A percentile compares a stretch with the other conserved stretches of the same genome.
Conservation (phyloP, 768 basidiomycete species). For the Gyrodon lividus region DNA sequence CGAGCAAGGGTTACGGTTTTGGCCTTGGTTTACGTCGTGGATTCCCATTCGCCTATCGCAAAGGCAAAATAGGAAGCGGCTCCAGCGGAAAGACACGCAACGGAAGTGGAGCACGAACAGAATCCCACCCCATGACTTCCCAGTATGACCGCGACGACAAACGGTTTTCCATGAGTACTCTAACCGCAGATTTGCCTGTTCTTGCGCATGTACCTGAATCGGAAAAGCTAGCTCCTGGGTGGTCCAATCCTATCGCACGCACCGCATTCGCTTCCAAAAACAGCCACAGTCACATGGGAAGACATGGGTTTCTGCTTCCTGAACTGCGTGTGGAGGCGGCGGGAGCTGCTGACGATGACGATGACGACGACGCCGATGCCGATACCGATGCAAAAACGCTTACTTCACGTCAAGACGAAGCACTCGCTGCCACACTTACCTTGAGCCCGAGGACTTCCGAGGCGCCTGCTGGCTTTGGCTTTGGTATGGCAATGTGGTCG, state of each 20-base stretch:
- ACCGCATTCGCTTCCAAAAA: constrained; percentile 15
- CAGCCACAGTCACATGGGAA: constrained; percentile 1
- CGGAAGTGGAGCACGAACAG: constrained; percentile 7
- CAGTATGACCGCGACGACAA: constrained; percentile 29
- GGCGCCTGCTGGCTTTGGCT: constrained; percentile 11
- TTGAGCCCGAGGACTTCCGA: constrained; percentile 47
- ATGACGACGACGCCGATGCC: constrained; percentile 26
- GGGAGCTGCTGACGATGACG: constrained; percentile 18
- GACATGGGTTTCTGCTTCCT: constrained; percentile 20
- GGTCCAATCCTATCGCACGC: constrained; percentile 25
- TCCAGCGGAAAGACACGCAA: constrained; percentile 20
- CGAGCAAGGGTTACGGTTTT: constrained; percentile 34
- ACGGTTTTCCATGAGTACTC: constrained; percentile 23
- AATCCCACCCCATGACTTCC: constrained; percentile 22
- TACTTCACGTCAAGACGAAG: constrained; percentile 29
- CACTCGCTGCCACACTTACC: constrained; percentile 42
- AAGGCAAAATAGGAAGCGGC: constrained; percentile 18
- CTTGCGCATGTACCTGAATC: constrained; percentile 25
- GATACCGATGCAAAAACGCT: constrained; percentile 32
- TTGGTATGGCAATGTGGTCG: constrained; percentile 2
- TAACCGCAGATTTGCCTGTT: constrained; percentile 18
- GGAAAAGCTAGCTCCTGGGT: constrained; percentile 34
- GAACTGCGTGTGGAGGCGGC: constrained; percentile 13
- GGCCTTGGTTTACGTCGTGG: constrained; percentile 31
- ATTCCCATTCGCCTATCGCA: constrained; percentile 25